phyloP scores from a whole-genome alignment of 805 yeast genomes.

The Metschnikowia gelsemii region DNA sequence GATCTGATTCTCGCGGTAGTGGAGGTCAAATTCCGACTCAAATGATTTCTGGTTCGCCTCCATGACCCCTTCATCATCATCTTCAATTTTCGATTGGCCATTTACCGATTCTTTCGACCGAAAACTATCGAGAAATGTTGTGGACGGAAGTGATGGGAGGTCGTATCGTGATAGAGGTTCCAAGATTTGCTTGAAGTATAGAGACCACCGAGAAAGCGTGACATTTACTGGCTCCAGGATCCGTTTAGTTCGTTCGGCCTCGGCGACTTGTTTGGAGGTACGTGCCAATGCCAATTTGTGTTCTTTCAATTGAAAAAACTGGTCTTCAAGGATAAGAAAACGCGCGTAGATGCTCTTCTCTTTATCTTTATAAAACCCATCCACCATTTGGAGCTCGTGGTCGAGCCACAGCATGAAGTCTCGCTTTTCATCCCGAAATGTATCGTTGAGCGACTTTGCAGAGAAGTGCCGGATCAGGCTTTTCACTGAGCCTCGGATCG shows the following conservation, averaged over 20 bases:
- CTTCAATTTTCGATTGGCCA: no score
- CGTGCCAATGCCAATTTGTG: constrained; percentile 33
- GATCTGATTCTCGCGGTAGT: constrained; percentile 38
- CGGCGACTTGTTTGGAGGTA: constrained; percentile 2
- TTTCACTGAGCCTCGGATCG: constrained; percentile 2
- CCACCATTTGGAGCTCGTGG: constrained; percentile 56
- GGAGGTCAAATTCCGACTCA: constrained; percentile 26
- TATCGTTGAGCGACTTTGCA: constrained; percentile 21
- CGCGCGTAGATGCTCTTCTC: constrained; percentile 63
- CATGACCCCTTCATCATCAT: constrained; percentile 11
- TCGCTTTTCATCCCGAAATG: constrained; percentile 28
- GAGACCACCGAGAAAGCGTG: constrained; percentile 32
- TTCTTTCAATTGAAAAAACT: constrained; percentile 60
- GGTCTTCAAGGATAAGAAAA: constrained; percentile 63
- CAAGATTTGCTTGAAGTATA: constrained; percentile 27
- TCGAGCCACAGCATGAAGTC: constrained; percentile 71
- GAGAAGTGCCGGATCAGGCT: constrained; percentile 10
- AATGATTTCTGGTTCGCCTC: constrained; percentile 1
- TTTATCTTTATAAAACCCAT: constrained; percentile 56
- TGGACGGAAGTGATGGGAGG: constrained; percentile 43
- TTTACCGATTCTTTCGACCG: constrained; percentile 12
- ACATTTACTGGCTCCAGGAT: constrained; percentile 18
- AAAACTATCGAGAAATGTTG: constrained; percentile 26
- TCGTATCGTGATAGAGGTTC: constrained; percentile 32
- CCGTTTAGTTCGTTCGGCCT: constrained; percentile 9